Evolutionary conservation across 1,284 basidiomycete genomes (phyloP).

Genomic region (Trametes polyzona): DNA sequence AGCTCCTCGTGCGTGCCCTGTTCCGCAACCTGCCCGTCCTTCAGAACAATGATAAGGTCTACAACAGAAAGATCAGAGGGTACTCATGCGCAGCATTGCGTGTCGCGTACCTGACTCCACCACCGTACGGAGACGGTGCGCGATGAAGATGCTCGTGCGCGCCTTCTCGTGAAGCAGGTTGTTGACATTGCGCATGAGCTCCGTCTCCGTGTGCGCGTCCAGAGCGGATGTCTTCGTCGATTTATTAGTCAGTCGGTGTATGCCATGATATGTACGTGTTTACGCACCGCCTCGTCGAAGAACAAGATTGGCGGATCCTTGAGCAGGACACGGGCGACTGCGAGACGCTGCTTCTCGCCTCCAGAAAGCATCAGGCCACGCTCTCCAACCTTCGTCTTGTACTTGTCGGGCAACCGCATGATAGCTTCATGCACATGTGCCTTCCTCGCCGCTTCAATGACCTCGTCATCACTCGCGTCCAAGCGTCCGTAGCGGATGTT

Average conservation of each 20-base stretch:
- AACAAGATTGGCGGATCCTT: conserved; percentile 96
- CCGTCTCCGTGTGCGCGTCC: conserved; percentile 93
- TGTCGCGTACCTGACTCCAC: conserved; percentile 81
- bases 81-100: conserved; percentile 14
- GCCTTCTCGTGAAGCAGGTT: conserved; percentile 72
- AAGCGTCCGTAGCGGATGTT: conserved; percentile 95
- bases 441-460: conserved; percentile 79
- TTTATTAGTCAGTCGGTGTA: not conserved
- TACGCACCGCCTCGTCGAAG: conserved; percentile 93
- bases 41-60: conserved; percentile 91
- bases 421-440: conserved; percentile 91
- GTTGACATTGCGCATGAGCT: conserved; percentile 96
- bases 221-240: conserved; percentile 97
- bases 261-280: not conserved
- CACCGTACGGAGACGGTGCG: conserved; percentile 89
- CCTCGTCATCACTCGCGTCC: conserved; percentile 88
- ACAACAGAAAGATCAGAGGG: not conserved
- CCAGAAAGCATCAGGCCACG: conserved; percentile 97
- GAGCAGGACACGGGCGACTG: conserved; percentile 89
- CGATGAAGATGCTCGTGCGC: conserved; percentile 95
- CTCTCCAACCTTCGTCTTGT: conserved; percentile 92
- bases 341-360: conserved; percentile 96
- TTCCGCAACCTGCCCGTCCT: conserved; percentile 85
- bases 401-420: conserved; percentile 82
- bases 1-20: conserved; percentile 92